These are phyloP conservation scores for Letharia columbiana DNA, from an alignment of 495 filamentous ascomycete species.

Conservation along the genomic window DNA sequence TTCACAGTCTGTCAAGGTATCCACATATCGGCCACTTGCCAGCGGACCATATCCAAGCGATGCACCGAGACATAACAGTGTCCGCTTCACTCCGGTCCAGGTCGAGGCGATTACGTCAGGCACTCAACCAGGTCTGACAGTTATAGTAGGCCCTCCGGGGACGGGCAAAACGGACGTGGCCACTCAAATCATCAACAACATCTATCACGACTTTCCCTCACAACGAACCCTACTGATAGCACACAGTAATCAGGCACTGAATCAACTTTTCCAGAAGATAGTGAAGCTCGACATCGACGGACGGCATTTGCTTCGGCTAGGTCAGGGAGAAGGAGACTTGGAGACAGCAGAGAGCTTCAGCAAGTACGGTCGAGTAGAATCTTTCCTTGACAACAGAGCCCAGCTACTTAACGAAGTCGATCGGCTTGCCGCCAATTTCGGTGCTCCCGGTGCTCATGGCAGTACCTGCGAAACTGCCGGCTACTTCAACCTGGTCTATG, in stretches of 20 bases:
- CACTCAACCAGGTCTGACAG: slow-evolving; percentile 86
- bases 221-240: slow-evolving; percentile 91
- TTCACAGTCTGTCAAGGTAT: slow-evolving; percentile 65
- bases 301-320: slow-evolving; percentile 84
- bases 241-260: slow-evolving; percentile 95
- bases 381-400: slow-evolving; percentile 83
- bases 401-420: slow-evolving; percentile 76
- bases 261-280: slow-evolving; percentile 99
- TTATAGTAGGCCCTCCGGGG: slow-evolving; percentile 91
- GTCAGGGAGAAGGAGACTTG: slow-evolving; percentile 90
- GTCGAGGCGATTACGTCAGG: slow-evolving; percentile 89
- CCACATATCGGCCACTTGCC: slow-evolving; percentile 85
- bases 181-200: slow-evolving; percentile 96
- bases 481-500: slow-evolving; percentile 90
- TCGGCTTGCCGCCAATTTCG: slow-evolving; percentile 71
- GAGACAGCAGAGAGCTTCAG: slow-evolving; percentile 81
- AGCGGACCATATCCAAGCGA: slow-evolving; percentile 88
- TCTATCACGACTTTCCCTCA: slow-evolving; percentile 93
- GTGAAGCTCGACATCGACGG: slow-evolving; percentile 90
- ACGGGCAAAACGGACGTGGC: slow-evolving; percentile 98
- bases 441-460: slow-evolving; percentile 82
- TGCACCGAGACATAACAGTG: slow-evolving; percentile 68
- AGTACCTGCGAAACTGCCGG: slow-evolving; percentile 93
- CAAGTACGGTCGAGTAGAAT: slow-evolving; percentile 92
- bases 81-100: slow-evolving; percentile 87